phyloP scores from a whole-genome alignment of 148 eudicot genomes.

The Camellia lanceoleosa region DNA sequence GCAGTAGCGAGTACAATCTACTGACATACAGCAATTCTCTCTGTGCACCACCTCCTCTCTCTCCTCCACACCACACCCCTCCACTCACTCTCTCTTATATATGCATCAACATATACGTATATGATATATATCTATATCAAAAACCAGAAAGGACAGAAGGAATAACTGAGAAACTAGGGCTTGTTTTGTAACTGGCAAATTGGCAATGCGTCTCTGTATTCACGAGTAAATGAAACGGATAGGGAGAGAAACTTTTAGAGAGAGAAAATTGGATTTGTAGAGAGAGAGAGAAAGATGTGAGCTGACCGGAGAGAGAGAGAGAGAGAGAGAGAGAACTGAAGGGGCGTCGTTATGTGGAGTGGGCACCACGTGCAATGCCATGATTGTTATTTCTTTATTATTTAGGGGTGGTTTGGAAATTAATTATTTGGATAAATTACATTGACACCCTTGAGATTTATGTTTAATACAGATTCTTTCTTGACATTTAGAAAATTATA shows the following conservation, averaged over 20 bases:
- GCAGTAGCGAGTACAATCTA: slow-evolving; percentile 37
- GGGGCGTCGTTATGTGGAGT: not conserved
- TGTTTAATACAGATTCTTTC: too few relatives aligned
- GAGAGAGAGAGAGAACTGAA: not conserved
- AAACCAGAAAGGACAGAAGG: not conserved
- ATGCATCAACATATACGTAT: not conserved
- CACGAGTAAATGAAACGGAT: slow-evolving; percentile 4
- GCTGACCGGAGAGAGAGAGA: not conserved
- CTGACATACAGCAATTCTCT: slow-evolving; percentile 60
- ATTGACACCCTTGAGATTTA: too few relatives aligned
- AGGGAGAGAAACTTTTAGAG: not conserved
- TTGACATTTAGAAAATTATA: too few relatives aligned
- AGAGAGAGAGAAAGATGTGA: not conserved
- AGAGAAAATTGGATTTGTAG: slow-evolving; percentile 1
- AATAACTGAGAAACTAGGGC: slow-evolving; percentile 10
- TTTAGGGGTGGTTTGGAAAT: too few relatives aligned
- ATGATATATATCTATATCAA: not conserved
- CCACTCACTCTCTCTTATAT: slow-evolving; percentile 18
- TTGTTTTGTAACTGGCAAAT: not conserved
- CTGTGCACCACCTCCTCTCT: slow-evolving; percentile 9
- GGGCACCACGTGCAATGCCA: slow-evolving; percentile 12
- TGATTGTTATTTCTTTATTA: not conserved
- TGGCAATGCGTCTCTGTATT: slow-evolving; percentile 5
- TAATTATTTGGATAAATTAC: too few relatives aligned
- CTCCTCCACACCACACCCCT: not conserved